Evolutionary conservation across 2,329 filamentous ascomycete species (phyloP), one percentile per base, ranked within the genome.

Genomic region (Dactylellina parvicollis): DNA sequence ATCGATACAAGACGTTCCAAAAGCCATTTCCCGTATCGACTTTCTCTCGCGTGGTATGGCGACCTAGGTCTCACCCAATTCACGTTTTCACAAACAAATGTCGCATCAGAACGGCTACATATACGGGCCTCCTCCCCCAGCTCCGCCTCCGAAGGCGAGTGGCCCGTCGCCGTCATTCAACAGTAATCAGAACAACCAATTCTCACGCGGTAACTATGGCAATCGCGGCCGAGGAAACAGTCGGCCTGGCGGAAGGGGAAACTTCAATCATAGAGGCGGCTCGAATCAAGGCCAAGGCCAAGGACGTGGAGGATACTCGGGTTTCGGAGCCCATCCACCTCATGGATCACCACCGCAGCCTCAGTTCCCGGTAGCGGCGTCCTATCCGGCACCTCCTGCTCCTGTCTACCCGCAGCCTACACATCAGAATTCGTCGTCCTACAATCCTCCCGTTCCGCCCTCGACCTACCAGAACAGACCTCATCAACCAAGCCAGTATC

Each of bases 81-180:
- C 59, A 59, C 67, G 34, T 55, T 59, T 57, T 71, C 55, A 34
- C 50, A 36, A 44, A 36, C 30, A 52, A 59, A 72, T 72, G 67
- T 72, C 67, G 67, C 67, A 72, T 44, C 67, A 61, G 26, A 72
- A 72, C 67, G 59, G 59, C 59, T 72, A 72, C 67, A 72, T 72
- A 59, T 72, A 65, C 67, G 67, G 67, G 60, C 67, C 67, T 59
- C 67, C 67, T 59, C 67, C 67, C 18, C 67, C 67, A 59, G 59
- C 67, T 38, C 36, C 67, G 36, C 67, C 67, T 54, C 67, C 67
- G 40, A 72, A 72, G 24, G 67, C 67, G 26, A 52, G 59, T 32
- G 67, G 67, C 20, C 67, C 67, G 14, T 50, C 67, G 9, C 67
- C 44, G 30, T 40, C 59, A n/a, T 72, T 62, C 52, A 72, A 64